Conservation (phyloP, 345 rosid species). For the Anacardium occidentale region DNA sequence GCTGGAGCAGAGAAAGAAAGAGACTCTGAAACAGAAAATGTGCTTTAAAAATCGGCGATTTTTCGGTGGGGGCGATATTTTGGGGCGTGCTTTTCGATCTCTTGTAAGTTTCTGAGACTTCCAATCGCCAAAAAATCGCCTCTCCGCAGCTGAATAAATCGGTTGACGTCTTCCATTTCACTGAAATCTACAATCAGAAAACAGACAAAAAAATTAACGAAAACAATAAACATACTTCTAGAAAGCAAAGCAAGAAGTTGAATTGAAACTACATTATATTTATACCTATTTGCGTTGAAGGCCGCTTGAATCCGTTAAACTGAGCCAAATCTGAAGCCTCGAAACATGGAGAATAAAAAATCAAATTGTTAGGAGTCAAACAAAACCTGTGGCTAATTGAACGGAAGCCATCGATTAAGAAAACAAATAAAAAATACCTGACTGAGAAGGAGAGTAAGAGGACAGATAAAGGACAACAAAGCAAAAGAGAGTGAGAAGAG, state of each 20-base stretch:
- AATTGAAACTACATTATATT: slow-evolving; percentile 39
- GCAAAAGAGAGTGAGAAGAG: slow-evolving; percentile 74
- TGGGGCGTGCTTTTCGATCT: slow-evolving; percentile 33
- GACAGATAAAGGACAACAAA: slow-evolving; percentile 77
- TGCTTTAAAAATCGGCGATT: slow-evolving; percentile 56
- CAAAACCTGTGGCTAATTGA: not conserved
- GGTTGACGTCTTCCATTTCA: slow-evolving; percentile 39
- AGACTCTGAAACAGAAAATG: slow-evolving; percentile 5
- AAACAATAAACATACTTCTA: not conserved
- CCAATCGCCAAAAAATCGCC: slow-evolving; percentile 55
- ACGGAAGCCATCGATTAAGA: not conserved
- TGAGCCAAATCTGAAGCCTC: slow-evolving; percentile 69
- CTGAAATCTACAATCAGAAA: slow-evolving; percentile 25
- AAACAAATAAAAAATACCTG: slow-evolving; percentile 39
- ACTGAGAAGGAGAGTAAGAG: slow-evolving; percentile 75
- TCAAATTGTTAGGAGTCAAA: not conserved
- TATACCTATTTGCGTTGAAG: slow-evolving; percentile 51
- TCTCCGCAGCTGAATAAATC: slow-evolving; percentile 34
- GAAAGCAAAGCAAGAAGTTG: not conserved
- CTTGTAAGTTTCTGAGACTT: slow-evolving; percentile 70
- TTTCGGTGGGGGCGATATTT: slow-evolving; percentile 63
- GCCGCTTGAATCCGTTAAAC: slow-evolving; percentile 59
- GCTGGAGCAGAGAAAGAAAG: not conserved
- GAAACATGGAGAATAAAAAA: slow-evolving; percentile 3
- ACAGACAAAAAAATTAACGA: not conserved